Conservation (phyloP, 228 moss, liverwort and hornwort genomes). For the Sphagnum magellanicum region DNA sequence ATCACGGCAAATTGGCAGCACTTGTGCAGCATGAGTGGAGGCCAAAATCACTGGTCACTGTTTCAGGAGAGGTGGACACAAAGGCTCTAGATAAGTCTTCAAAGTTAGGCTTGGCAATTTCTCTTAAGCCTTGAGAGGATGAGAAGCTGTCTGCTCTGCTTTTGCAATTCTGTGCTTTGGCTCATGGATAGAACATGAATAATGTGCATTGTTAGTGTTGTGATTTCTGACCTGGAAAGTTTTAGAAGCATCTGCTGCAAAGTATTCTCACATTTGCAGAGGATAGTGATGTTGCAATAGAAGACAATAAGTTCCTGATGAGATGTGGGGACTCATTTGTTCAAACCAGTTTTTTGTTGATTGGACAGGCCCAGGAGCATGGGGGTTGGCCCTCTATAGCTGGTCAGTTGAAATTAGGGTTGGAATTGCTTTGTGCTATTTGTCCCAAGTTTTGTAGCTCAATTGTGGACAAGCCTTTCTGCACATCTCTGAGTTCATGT, state of each 20-base stretch:
- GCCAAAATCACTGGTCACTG: slow-evolving; percentile 54
- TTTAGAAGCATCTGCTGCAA: slow-evolving; percentile 26
- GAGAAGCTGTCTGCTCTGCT: neutral
- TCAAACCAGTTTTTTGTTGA: too few species aligned
- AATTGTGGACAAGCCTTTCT: too few species aligned
- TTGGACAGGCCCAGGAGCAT: too few species aligned
- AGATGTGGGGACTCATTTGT: slow-evolving; percentile 34
- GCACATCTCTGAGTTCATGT: too few species aligned
- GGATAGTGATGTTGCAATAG: slow-evolving; percentile 29
- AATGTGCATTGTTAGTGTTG: slow-evolving; percentile 23
- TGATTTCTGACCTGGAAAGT: slow-evolving; percentile 56
- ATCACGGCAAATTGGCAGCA: slow-evolving; percentile 52
- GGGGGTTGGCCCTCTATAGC: too few species aligned
- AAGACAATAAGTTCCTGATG: slow-evolving; percentile 45
- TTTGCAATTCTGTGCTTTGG: neutral
- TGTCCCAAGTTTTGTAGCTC: too few species aligned
- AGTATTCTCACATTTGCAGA: slow-evolving; percentile 12
- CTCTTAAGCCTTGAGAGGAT: slow-evolving; percentile 42
- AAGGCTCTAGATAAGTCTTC: slow-evolving; percentile 56
- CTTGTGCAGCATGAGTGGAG: slow-evolving; percentile 60
- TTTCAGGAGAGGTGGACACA: slow-evolving; percentile 59
- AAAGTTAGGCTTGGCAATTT: slow-evolving; percentile 51
- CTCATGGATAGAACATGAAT: neutral
- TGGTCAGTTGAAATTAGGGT: too few species aligned
- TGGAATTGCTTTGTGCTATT: too few species aligned